Conservation (phyloP, 2,329 filamentous ascomycete species). For the Apiospora koreana region DNA sequence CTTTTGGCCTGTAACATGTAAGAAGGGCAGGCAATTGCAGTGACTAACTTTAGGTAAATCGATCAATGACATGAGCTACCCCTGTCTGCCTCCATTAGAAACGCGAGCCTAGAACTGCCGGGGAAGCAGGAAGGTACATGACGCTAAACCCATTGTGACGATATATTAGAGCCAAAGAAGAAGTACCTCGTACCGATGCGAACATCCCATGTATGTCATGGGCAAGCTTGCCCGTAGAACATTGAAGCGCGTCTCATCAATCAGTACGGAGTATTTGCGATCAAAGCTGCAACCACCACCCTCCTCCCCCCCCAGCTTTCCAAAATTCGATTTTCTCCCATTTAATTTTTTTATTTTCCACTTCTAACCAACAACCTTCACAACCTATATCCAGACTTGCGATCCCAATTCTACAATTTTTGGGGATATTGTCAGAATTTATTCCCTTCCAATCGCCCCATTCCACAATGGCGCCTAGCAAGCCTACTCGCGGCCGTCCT, state of each 20-base stretch:
- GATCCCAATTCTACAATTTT: background rate
- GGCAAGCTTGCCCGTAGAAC: background rate
- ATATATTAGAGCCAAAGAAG: background rate
- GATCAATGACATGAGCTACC: background rate
- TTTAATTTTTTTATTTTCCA: background rate
- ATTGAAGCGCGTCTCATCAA: constrained; percentile 8
- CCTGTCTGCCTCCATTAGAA: background rate
- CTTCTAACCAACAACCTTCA: background rate
- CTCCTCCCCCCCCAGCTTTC: constrained; percentile 1
- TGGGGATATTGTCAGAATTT: background rate
- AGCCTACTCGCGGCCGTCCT: constrained; percentile 14
- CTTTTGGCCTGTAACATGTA: background rate
- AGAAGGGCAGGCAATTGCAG: background rate
- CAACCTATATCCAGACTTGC: background rate
- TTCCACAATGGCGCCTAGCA: background rate
- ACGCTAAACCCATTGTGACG: background rate
- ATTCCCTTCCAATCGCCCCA: no score
- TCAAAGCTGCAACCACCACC: background rate
- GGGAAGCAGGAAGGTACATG: background rate
- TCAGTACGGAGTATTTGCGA: background rate
- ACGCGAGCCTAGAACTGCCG: background rate
- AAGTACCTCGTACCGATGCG: constrained; percentile 2
- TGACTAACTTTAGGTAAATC: background rate
- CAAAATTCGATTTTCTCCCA: constrained; percentile 10
- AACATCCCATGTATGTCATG: background rate